Evolutionary conservation across 306 rosid genomes (phyloP).

Genomic region (Gleditsia sinensis): DNA sequence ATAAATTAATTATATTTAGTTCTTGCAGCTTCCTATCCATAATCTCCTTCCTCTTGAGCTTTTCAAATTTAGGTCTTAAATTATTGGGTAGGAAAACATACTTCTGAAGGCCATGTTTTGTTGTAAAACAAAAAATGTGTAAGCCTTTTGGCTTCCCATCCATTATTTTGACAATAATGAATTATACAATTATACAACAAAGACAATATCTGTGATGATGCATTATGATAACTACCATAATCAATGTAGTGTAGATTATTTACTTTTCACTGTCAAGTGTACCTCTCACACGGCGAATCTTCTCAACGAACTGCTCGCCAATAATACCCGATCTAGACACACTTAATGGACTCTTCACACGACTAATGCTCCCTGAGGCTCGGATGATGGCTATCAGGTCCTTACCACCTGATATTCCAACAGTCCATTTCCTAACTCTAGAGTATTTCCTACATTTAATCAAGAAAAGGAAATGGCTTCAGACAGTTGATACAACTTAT

Average conservation of each 20-base stretch:
- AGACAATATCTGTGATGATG: not conserved
- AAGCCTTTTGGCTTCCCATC: constrained; percentile 15
- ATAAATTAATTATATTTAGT: not conserved
- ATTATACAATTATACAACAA: not conserved
- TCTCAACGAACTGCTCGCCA: constrained; percentile 86
- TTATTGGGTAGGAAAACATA: constrained; percentile 9
- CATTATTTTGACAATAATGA: not conserved
- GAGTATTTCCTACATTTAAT: constrained; percentile 68
- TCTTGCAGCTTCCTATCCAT: not conserved
- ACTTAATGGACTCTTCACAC: constrained; percentile 62
- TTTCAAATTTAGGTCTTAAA: not conserved
- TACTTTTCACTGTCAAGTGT: constrained; percentile 27
- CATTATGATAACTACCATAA: constrained; percentile 8
- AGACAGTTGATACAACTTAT: constrained; percentile 5
- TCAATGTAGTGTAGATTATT: constrained; percentile 12
- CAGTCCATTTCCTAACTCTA: constrained; percentile 72
- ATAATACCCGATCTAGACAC: constrained; percentile 66
- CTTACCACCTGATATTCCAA: constrained; percentile 79
- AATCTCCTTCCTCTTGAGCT: not conserved
- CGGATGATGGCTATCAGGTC: constrained; percentile 84
- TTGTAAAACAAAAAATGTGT: constrained; percentile 11
- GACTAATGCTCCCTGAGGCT: constrained; percentile 93
- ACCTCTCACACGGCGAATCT: constrained; percentile 87
- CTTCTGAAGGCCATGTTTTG: not conserved
- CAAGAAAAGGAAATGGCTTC: constrained; percentile 8